Percentiles rank a stretch among this genome's conserved stretches.
Conservation (phyloP, 2,329 filamentous ascomycete genomes). For the Diaporthe vaccinii region DNA sequence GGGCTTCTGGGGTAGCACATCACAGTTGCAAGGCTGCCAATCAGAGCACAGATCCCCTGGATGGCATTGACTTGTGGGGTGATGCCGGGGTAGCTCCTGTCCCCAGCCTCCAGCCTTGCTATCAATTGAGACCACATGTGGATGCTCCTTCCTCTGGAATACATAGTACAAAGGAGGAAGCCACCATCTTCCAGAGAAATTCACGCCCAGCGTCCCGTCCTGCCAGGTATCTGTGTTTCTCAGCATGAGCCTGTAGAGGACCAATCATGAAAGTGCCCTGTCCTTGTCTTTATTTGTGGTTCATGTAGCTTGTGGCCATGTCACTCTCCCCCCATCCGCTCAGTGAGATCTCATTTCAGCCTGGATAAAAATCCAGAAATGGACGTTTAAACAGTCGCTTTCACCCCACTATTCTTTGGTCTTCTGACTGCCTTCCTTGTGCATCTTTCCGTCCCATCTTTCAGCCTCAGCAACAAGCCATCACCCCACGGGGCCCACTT, state of each 20-base stretch:
- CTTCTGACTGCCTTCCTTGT: neutral
- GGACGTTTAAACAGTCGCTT: neutral
- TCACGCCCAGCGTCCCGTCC: too few relatives aligned
- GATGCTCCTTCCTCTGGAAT: neutral
- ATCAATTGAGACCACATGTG: neutral
- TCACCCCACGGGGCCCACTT: neutral
- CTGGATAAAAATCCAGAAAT: neutral
- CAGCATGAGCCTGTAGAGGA: neutral
- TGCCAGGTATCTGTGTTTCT: too few relatives aligned
- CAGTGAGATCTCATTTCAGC: neutral
- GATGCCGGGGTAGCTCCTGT: conserved; percentile 13
- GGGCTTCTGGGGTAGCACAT: conserved; percentile 17
- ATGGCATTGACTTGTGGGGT: neutral
- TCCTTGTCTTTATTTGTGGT: neutral
- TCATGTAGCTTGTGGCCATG: neutral
- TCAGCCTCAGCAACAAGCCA: neutral
- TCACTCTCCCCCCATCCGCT: neutral
- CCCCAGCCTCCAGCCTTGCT: conserved; percentile 10
- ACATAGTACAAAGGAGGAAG: neutral
- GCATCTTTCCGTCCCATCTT: neutral
- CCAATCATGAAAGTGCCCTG: neutral
- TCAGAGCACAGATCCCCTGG: neutral
- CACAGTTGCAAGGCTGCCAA: conserved; percentile 17
- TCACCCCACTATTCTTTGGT: neutral
- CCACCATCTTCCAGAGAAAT: too few relatives aligned